Evolutionary conservation across 1,284 basidiomycete species (phyloP).

Genomic region (Pterulicium gracile): DNA sequence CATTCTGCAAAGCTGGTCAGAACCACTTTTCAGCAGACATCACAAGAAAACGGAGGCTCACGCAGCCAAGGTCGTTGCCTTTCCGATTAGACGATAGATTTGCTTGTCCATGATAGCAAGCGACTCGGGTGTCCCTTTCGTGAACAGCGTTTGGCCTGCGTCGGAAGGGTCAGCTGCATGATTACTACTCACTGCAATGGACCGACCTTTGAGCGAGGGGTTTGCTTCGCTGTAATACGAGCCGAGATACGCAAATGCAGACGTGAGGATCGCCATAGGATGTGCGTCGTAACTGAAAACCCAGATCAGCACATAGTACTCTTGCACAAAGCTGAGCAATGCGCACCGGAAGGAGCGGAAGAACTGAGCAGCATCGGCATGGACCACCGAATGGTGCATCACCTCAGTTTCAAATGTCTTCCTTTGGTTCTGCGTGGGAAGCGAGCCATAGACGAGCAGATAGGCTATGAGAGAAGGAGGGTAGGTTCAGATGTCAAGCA

Average conservation of each 20-base stretch:
- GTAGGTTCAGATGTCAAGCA: neutral
- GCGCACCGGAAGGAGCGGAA: constrained; percentile 66
- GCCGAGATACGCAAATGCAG: constrained; percentile 76
- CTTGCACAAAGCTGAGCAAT: neutral
- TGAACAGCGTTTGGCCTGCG: constrained; percentile 72
- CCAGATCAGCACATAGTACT: constrained; percentile 3
- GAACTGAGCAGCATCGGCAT: constrained; percentile 72
- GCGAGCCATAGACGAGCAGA: constrained; percentile 76
- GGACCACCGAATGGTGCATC: constrained; percentile 66
- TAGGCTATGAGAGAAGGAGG: constrained; percentile 34
- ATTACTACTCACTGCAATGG: neutral
- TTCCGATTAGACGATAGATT: constrained; percentile 79
- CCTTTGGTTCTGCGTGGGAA: constrained; percentile 61
- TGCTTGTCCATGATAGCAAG: constrained; percentile 82
- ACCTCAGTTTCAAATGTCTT: constrained; percentile 62
- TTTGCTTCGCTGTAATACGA: constrained; percentile 79
- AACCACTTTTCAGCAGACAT: constrained; percentile 3
- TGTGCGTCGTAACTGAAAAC: constrained; percentile 68
- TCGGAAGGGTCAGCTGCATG: neutral
- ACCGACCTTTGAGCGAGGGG: constrained; percentile 59
- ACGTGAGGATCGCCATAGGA: constrained; percentile 81
- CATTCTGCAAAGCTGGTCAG: constrained; percentile 40
- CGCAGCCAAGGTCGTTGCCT: constrained; percentile 80
- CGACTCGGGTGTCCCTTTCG: constrained; percentile 51
- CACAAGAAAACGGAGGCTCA: constrained; percentile 22